These are phyloP conservation scores for Colletotrichum limetticola DNA, from an alignment of 2,329 filamentous ascomycete species.

Conservation along the genomic window DNA sequence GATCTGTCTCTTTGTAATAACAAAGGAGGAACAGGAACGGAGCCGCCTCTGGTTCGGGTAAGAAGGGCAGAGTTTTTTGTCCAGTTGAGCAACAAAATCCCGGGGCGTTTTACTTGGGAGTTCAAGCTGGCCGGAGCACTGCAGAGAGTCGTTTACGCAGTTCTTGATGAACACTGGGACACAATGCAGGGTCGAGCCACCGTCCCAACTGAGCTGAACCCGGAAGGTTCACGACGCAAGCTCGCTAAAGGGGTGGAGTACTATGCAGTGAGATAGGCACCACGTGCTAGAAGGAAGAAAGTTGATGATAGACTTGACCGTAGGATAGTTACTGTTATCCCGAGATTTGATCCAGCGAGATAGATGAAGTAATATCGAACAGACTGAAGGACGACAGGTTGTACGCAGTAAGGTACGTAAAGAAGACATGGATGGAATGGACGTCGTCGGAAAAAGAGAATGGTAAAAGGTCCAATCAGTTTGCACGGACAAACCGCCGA, in stretches of 20 bases:
- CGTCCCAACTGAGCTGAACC: constrained; percentile 17
- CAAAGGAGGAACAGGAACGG: not conserved
- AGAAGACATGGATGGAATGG: not conserved
- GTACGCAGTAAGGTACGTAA: not conserved
- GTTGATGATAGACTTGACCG: not conserved
- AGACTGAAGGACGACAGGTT: not conserved
- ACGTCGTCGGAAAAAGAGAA: not conserved
- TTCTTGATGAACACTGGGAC: not conserved
- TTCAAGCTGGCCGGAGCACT: not conserved
- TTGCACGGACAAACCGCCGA: not conserved
- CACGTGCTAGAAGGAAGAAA: not conserved
- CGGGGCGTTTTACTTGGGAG: not conserved
- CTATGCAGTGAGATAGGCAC: not conserved
- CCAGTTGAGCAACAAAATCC: not conserved
- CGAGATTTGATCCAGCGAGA: not conserved
- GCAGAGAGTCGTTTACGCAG: constrained; percentile 7
- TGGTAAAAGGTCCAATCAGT: not conserved
- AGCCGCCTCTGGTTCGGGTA: not conserved
- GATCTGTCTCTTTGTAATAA: constrained; percentile 6
- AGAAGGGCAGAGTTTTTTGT: not conserved
- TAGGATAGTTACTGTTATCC: not conserved
- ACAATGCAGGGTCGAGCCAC: constrained; percentile 16
- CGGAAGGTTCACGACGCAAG: constrained; percentile 18
- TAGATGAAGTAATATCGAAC: not conserved
- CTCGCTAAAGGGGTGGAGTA: constrained; percentile 3